These are phyloP conservation scores for Lithohypha guttulata DNA, from an alignment of 2,329 filamentous ascomycete species.

Conservation along the genomic window DNA sequence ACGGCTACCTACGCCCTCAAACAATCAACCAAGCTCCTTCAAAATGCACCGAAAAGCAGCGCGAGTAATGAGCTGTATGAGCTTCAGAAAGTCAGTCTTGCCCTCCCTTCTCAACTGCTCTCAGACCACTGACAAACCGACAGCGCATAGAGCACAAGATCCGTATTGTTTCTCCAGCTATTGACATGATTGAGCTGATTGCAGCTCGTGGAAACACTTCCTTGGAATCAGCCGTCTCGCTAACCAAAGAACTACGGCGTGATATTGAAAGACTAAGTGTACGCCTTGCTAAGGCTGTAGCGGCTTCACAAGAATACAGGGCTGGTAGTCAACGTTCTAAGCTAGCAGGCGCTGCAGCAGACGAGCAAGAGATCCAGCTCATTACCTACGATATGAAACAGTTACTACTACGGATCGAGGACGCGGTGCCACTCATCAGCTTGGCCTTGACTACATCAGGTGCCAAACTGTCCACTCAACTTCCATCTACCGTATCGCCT, in stretches of 20 bases:
- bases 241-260: conserved; percentile 72
- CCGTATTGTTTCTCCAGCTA: conserved; percentile 76
- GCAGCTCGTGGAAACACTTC: conserved; percentile 66
- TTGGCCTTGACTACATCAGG: conserved; percentile 91
- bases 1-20: conserved; percentile 77
- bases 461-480: conserved; percentile 67
- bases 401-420: conserved; percentile 70
- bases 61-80: conserved; percentile 59
- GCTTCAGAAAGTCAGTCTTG: conserved; percentile 46
- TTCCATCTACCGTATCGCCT: conserved; percentile 76
- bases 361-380: conserved; percentile 52
- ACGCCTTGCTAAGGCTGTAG: conserved; percentile 59
- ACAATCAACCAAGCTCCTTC: conserved; percentile 68
- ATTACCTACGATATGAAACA: conserved; percentile 67
- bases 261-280: conserved; percentile 73
- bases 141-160: conserved; percentile 71
- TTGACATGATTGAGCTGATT: conserved; percentile 86
- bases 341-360: conserved; percentile 43
- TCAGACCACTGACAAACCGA: neutral
- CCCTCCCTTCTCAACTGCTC: neutral
- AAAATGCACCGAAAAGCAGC: conserved; percentile 58
- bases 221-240: conserved; percentile 70
- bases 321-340: conserved; percentile 31
- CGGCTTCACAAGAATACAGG: conserved; percentile 45
- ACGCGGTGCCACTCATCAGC: conserved; percentile 83